These are phyloP conservation scores for Rhexocercosporidium sp. DNA, from an alignment of 2,329 filamentous ascomycete species.

Conservation along the genomic window DNA sequence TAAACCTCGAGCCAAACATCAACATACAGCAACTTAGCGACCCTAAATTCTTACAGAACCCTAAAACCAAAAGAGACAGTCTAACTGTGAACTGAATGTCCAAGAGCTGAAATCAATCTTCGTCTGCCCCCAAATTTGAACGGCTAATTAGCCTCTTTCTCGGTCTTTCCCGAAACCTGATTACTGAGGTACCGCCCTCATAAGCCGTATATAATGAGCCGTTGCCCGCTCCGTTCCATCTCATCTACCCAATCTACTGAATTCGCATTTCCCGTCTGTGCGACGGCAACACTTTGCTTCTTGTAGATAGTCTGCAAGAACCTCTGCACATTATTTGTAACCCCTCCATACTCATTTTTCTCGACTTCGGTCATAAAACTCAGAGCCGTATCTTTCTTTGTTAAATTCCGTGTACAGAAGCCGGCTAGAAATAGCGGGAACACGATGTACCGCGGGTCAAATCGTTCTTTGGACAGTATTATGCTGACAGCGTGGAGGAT, in stretches of 20 bases:
- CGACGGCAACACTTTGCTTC: constrained; percentile 49
- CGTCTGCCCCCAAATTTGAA: not conserved
- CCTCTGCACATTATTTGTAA: too few species aligned
- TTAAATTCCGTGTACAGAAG: constrained; percentile 46
- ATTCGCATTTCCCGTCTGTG: constrained; percentile 46
- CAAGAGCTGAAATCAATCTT: not conserved
- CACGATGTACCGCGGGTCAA: constrained; percentile 53
- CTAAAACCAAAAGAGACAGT: too few species aligned
- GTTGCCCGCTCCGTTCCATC: constrained; percentile 50
- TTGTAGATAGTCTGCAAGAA: too few species aligned
- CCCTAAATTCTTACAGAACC: too few species aligned
- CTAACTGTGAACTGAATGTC: not conserved
- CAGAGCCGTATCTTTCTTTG: constrained; percentile 51
- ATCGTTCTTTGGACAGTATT: constrained; percentile 46
- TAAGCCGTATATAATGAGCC: constrained; percentile 52
- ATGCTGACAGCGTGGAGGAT: constrained; percentile 51
- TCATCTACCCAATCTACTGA: constrained; percentile 57
- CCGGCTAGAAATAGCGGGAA: constrained; percentile 62
- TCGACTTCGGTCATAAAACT: too few species aligned
- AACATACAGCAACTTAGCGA: too few species aligned
- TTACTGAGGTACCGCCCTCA: not conserved
- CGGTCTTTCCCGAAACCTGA: not conserved
- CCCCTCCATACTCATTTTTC: too few species aligned
- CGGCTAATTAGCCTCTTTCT: not conserved
- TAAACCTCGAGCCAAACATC: too few species aligned